Base-by-base conservation (phyloP, 768 basidiomycete species). In the Tremella yokohamensis region DNA sequence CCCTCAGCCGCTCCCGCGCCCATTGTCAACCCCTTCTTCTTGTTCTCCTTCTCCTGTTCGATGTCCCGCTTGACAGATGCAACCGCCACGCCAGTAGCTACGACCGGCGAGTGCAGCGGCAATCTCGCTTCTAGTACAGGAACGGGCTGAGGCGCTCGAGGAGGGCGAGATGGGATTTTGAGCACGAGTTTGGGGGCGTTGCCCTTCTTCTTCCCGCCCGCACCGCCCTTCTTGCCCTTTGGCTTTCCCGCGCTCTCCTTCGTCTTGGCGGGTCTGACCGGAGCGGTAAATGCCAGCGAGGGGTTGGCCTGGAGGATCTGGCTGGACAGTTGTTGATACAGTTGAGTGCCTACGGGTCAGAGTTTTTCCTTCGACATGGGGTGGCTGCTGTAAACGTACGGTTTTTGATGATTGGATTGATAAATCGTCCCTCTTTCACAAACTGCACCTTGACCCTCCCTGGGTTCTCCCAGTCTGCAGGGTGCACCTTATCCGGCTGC, bases 381-480 rank as follows among this genome's bases (percentile, higher is more conserved):
- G 84, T 78, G 92, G 92, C 88, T 65, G 57, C 92, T 22, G 13
- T 3, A 4, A 3, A 68, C 78, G 66, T n/a, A 80, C 79, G 74
- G 58, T 75, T 79, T 56, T 72, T 73, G 63, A 79, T 68, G 9
- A 69, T 68, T 0, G 76, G 60, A 49, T 78, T 76, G 26, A 74
- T 52, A 34, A 65, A 76, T 57, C 62, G 58, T 1, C 77, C 77
- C 25, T 76, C 73, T 45, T 64, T 52, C 52, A 60, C 52, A 45
- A 77, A 50, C 70, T 88, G 88, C 20, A 98, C 88, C 63, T 90
- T 84, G 58, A 99, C 90, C 22, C 94, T 83, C 8, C 94, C 94
- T 0, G 94, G 94, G 75, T 99, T 99, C 71, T 89, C 93, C 94
- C 94, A 99, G 76, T 99, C 94, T 52, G 89, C 83, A 11, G 94